A percentile compares a stretch with the other conserved stretches of the same genome.
These are phyloP conservation scores for Brettanomyces custersianus DNA, from an alignment of 805 yeast species.

Conservation along the genomic window DNA sequence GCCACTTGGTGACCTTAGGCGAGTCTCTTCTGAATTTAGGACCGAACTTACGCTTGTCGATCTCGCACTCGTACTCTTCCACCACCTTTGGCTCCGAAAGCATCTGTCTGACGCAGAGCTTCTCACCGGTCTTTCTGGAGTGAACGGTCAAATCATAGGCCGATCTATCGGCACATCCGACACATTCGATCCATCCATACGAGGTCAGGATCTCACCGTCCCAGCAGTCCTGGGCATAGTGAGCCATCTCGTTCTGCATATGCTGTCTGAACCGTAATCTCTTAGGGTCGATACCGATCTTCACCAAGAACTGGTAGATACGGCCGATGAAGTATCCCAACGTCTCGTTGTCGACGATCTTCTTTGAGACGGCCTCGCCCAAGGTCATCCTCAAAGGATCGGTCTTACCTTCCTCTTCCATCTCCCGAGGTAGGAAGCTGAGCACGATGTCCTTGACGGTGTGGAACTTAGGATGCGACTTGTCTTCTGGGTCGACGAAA, in stretches of 20 bases:
- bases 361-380: conserved; percentile 84
- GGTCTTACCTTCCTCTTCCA: conserved; percentile 82
- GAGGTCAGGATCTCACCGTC: conserved; percentile 95
- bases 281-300: conserved; percentile 81
- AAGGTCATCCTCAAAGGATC: conserved; percentile 53
- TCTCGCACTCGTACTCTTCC: conserved; percentile 74
- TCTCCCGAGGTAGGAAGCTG: conserved; percentile 74
- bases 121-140: conserved; percentile 89
- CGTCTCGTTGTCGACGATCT: conserved; percentile 93
- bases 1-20: conserved; percentile 79
- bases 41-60: conserved; percentile 94
- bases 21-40: conserved; percentile 98
- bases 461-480: conserved; percentile 70
- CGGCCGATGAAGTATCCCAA: conserved; percentile 95
- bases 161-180: conserved; percentile 98
- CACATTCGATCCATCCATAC: conserved; percentile 99
- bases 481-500: conserved; percentile 88
- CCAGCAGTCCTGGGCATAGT: conserved; percentile 99
- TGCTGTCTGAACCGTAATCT: conserved; percentile 97
- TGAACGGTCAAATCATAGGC: conserved; percentile 97
- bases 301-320: conserved; percentile 73
- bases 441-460: conserved; percentile 68
- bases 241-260: conserved; percentile 98
- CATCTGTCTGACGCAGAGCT: conserved; percentile 87
- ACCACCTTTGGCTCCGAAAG: conserved; percentile 77